Percentiles rank a stretch among this genome's conserved stretches.
Conservation (phyloP, 257 asterid genomes). For the Eustoma russellianum region DNA sequence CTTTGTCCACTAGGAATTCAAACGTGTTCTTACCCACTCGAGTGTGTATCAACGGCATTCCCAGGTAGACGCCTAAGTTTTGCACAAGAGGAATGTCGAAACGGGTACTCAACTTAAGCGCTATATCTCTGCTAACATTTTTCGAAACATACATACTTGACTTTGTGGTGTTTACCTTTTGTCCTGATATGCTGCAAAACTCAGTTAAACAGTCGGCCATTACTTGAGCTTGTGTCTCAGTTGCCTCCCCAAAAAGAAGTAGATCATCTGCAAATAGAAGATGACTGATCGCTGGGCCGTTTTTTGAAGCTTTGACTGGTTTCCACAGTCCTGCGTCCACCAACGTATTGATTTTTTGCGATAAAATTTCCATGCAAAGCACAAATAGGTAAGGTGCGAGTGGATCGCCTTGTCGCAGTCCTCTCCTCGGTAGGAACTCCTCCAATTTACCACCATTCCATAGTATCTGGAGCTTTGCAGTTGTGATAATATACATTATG, state of each 20-base stretch:
- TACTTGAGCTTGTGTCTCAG: not conserved
- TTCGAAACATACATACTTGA: not conserved
- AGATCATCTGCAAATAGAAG: not conserved
- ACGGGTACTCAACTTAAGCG: too few relatives aligned
- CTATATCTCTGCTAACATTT: not conserved
- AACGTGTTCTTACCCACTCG: too few relatives aligned
- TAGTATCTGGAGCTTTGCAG: too few relatives aligned
- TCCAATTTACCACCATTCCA: not conserved
- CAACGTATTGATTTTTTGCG: not conserved
- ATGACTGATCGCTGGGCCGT: too few relatives aligned
- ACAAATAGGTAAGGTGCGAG: not conserved
- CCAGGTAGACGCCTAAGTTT: too few relatives aligned
- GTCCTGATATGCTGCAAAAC: not conserved
- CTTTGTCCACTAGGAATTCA: too few relatives aligned
- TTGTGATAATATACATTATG: not conserved
- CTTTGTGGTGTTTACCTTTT: too few relatives aligned
- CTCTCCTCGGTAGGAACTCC: not conserved
- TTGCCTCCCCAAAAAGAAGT: too few relatives aligned
- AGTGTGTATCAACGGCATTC: too few relatives aligned
- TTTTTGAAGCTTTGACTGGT: not conserved
- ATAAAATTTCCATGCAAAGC: not conserved
- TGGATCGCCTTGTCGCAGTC: not conserved
- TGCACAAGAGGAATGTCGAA: too few relatives aligned
- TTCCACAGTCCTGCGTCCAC: not conserved
- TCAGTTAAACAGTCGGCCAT: not conserved